These are phyloP conservation scores for Arthonia radiata DNA, from an alignment of 495 filamentous ascomycete species.

Conservation along the genomic window DNA sequence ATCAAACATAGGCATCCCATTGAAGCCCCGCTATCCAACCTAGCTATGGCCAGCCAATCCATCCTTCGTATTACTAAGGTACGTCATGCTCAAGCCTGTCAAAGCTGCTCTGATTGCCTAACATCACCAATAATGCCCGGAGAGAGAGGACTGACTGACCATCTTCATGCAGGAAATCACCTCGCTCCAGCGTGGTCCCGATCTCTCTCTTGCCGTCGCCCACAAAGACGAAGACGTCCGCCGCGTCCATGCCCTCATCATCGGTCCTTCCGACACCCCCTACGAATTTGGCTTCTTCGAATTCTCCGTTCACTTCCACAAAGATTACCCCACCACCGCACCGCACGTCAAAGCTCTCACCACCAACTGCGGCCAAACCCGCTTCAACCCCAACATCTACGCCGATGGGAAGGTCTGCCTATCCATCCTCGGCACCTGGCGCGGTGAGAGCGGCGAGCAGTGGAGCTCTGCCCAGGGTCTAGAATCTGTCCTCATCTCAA, in stretches of 20 bases:
- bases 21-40: too few relatives aligned
- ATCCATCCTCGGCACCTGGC: constrained; percentile 55
- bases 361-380: constrained; percentile 62
- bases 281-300: constrained; percentile 97
- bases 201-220: constrained; percentile 63
- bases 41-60: constrained; percentile 72
- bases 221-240: constrained; percentile 72
- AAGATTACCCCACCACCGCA: constrained; percentile 70
- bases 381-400: constrained; percentile 97
- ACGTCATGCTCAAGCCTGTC: too few relatives aligned
- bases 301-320: constrained; percentile 43
- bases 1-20: too few relatives aligned
- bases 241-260: constrained; percentile 65
- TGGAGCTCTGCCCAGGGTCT: constrained; percentile 93
- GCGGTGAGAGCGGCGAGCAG: constrained; percentile 65
- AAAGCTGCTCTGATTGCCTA: too few relatives aligned
- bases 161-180: too few relatives aligned
- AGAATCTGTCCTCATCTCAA: constrained; percentile 83
- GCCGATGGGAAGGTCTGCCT: constrained; percentile 75
- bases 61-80: constrained; percentile 71
- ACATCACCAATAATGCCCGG: too few relatives aligned
- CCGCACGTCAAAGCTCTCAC: constrained; percentile 53
- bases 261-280: constrained; percentile 82
- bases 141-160: too few relatives aligned
- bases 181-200: too few relatives aligned